Evolutionary conservation across 805 yeast species (phyloP), one percentile per base, ranked within the genome.

Genomic region (Vanderwaltozyma tropicalis): DNA sequence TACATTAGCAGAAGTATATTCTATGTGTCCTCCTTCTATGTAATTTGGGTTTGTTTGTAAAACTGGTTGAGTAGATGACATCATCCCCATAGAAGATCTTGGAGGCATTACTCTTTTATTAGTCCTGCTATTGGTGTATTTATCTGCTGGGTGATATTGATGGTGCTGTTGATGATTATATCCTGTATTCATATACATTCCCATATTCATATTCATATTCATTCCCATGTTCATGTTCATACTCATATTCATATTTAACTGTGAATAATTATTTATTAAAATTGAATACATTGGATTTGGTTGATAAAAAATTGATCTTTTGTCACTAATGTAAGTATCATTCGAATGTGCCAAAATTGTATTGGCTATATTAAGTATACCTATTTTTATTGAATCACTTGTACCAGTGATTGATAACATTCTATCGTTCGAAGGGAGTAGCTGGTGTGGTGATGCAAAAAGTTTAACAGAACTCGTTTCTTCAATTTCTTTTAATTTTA

Each of bases 361-460:
- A 55, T 78, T 81, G 1, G 82, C 77, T 39, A 82, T 69, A 53
- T 79, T 80, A 58, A 79, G 83, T 0, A 78, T 67, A 9, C 95
- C 95, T 47, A 84, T 82, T 53, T 83, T 94, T 30, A 86, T 73
- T 2, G 95, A 87, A 61, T 85, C 94, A 1, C 87, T 86, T 12
- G 82, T 89, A 6, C 95, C 95, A 5, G 71, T 65, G 7, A 85
- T 71, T 18, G 76, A 68, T 34, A 86, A 63, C 16, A 81, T 66
- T 41, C 94, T 68, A 55, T 86, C 95, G 13, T 87, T 83, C 0
- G 89, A 80, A 42, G 71, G 72, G 1, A 92, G 83, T 46, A 86
- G 62, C 13, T 78, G 72, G 32, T 74, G 73, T 30, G 80, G 85
- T 18, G 80, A 82, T 2, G 94, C 92, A 46, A 69, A 72, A 39